A percentile compares a stretch with the other conserved stretches of the same genome.
These are phyloP conservation scores for Lentinula raphanica DNA, from an alignment of 768 basidiomycete species.

Conservation along the genomic window DNA sequence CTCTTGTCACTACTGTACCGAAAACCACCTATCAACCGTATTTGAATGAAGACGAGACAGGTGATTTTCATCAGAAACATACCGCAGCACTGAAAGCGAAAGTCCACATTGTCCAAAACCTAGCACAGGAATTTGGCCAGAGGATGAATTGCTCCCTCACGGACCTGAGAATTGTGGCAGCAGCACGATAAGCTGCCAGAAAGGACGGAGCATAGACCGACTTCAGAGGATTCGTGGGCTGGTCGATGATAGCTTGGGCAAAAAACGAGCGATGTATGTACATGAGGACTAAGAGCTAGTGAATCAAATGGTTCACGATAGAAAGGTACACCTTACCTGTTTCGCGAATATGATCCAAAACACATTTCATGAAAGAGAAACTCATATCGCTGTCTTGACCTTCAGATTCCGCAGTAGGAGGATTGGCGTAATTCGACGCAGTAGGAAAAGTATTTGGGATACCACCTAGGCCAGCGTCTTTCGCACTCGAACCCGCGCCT, in stretches of 20 bases:
- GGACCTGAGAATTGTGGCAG: slow-evolving; percentile 50
- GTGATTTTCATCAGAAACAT: slow-evolving; percentile 10
- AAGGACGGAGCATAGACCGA: slow-evolving; percentile 63
- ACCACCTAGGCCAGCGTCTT: slow-evolving; percentile 14
- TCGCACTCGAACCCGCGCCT: slow-evolving; percentile 1
- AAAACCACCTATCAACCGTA: slow-evolving; percentile 54
- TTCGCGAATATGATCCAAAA: slow-evolving; percentile 45
- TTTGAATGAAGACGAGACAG: background rate
- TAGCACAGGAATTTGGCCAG: slow-evolving; percentile 41
- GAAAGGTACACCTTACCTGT: slow-evolving; percentile 26
- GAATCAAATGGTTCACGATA: background rate
- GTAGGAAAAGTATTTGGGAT: slow-evolving; percentile 6
- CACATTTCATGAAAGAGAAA: slow-evolving; percentile 38
- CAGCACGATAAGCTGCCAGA: slow-evolving; percentile 54
- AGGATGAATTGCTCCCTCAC: slow-evolving; percentile 42
- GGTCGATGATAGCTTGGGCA: slow-evolving; percentile 65
- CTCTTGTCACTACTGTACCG: slow-evolving; percentile 72
- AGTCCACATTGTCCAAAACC: slow-evolving; percentile 64
- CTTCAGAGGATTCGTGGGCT: slow-evolving; percentile 60
- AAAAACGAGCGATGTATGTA: slow-evolving; percentile 68
- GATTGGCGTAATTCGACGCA: slow-evolving; percentile 8
- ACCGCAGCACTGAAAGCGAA: slow-evolving; percentile 53
- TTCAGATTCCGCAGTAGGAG: background rate
- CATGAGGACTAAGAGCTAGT: slow-evolving; percentile 39
- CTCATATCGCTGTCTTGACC: slow-evolving; percentile 24